Base-by-base conservation (phyloP, 371 early-diverging fungal species). In the Entomophthora muscae region DNA sequence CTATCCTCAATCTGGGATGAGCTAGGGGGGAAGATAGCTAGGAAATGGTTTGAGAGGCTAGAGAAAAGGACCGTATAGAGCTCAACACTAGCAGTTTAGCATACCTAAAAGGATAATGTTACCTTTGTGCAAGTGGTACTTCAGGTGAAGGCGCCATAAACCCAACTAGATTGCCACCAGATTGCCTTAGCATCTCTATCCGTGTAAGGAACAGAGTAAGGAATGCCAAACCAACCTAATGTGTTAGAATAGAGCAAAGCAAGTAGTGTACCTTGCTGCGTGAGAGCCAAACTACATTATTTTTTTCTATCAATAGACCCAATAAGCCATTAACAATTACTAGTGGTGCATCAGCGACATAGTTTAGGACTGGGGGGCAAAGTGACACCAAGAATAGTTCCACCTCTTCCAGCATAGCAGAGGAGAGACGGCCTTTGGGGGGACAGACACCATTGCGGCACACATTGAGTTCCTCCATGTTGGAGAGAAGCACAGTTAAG, bases 131-230 rank as follows among this genome's bases (percentile, higher is more conserved):
- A 52, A 86, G 61, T 63, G 80, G 80, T 13, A 76, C 75, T 53
- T 78, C 75, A 3, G 85, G 82, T 32, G 79, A 71, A 2, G 57
- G 57, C 10, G 57, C 57, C 57, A 76, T 68, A 28, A 78, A 69
- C 27, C 78, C 78, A 58, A 76, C 77, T 54, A 76, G 67, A n/a
- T 76, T 72, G 27, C 82, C 82, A 27, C 77, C 82, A 5, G 83
- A 84, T 72, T 90, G 88, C 67, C 70, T 89, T 60, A 96, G 72
- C 33, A 89, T 84, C 68, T 91, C 93, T 12, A 92, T 91, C 51
- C 95, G 87, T 23, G 85, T 85, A 63, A 96, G 76, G 29, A 95
- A 78, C 77, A 95, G 79, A 0, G 95, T 91, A 72, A 96, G 75
- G 33, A 94, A 80, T 0, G 86, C 85, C 64, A 95, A 75, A 1